These are phyloP conservation scores for Diplodia corticola DNA, from an alignment of 2,329 filamentous ascomycete species.

Conservation along the genomic window DNA sequence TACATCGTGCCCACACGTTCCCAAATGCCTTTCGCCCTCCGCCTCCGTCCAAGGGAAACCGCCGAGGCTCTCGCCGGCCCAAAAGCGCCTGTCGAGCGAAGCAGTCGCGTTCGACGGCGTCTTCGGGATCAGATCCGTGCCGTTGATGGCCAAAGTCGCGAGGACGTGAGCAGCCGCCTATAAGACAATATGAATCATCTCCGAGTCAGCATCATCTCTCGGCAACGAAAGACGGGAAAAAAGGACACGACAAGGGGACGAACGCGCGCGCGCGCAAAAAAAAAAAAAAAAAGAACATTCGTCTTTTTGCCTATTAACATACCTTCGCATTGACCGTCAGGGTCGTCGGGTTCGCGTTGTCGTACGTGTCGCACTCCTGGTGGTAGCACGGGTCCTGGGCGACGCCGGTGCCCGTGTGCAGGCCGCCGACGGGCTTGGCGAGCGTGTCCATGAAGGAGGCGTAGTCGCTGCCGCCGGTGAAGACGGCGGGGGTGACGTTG, in stretches of 20 bases:
- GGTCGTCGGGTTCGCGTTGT: slow-evolving; percentile 35
- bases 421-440: slow-evolving; percentile 40
- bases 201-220: slow-evolving; percentile 19
- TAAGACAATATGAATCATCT: not conserved
- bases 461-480: slow-evolving; percentile 38
- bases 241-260: too few species aligned
- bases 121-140: slow-evolving; percentile 38
- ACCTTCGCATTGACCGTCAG: slow-evolving; percentile 38
- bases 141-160: slow-evolving; percentile 35
- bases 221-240: too few species aligned
- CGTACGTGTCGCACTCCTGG: slow-evolving; percentile 37
- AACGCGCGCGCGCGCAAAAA: too few species aligned
- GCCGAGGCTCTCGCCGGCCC: slow-evolving; percentile 27
- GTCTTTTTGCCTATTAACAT: too few species aligned
- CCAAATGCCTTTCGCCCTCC: slow-evolving; percentile 32
- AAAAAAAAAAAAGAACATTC: too few species aligned
- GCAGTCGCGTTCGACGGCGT: slow-evolving; percentile 36
- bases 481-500: slow-evolving; percentile 31
- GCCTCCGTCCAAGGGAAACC: slow-evolving; percentile 30
- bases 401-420: slow-evolving; percentile 37
- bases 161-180: slow-evolving; percentile 38
- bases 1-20: slow-evolving; percentile 36
- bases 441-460: slow-evolving; percentile 37
- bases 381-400: slow-evolving; percentile 42
- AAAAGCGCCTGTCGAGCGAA: slow-evolving; percentile 32